Percentiles rank a stretch among this genome's conserved stretches.
Evolutionary conservation across 1,139 yeast genomes (phyloP).

Genomic region (Candida sp.): DNA sequence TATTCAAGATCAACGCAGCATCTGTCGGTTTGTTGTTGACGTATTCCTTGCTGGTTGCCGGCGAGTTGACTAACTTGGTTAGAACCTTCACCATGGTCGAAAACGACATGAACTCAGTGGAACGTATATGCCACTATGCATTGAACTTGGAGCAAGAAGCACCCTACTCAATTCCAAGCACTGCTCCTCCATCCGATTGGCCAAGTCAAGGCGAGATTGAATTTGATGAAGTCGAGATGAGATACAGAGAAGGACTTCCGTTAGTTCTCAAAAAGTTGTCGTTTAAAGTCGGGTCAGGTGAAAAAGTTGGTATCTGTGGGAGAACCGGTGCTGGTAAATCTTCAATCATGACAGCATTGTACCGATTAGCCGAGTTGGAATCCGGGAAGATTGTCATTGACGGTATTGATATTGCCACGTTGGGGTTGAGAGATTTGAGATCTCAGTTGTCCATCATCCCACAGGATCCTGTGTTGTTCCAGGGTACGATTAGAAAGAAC

Average conservation of each 20-base stretch:
- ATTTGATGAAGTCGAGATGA: slow-evolving; percentile 62
- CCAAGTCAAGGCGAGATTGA: slow-evolving; percentile 51
- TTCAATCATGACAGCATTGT: slow-evolving; percentile 68
- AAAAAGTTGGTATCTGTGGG: slow-evolving; percentile 78
- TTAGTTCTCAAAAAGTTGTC: slow-evolving; percentile 63
- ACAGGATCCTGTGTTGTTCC: slow-evolving; percentile 49
- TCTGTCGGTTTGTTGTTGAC: slow-evolving; percentile 75
- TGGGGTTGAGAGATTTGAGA: slow-evolving; percentile 37
- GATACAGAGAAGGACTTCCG: slow-evolving; percentile 81
- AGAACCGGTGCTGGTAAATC: slow-evolving; percentile 85
- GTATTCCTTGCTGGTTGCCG: slow-evolving; percentile 55
- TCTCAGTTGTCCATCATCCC: slow-evolving; percentile 46
- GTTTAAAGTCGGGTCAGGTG: slow-evolving; percentile 51
- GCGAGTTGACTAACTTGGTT: slow-evolving; percentile 49
- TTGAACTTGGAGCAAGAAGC: slow-evolving; percentile 43
- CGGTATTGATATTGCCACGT: slow-evolving; percentile 55
- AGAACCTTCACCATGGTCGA: slow-evolving; percentile 71
- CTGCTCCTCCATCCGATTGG: slow-evolving; percentile 55
- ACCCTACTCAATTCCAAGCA: slow-evolving; percentile 49
- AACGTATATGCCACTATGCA: slow-evolving; percentile 76
- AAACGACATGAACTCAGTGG: slow-evolving; percentile 87
- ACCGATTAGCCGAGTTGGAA: slow-evolving; percentile 61
- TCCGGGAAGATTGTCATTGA: slow-evolving; percentile 60
- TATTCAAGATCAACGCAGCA: slow-evolving; percentile 64
- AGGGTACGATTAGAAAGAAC: slow-evolving; percentile 43